These are phyloP conservation scores for Magnolia officinalis DNA, from an alignment of 164 flowering plant genomes.

Conservation along the genomic window DNA sequence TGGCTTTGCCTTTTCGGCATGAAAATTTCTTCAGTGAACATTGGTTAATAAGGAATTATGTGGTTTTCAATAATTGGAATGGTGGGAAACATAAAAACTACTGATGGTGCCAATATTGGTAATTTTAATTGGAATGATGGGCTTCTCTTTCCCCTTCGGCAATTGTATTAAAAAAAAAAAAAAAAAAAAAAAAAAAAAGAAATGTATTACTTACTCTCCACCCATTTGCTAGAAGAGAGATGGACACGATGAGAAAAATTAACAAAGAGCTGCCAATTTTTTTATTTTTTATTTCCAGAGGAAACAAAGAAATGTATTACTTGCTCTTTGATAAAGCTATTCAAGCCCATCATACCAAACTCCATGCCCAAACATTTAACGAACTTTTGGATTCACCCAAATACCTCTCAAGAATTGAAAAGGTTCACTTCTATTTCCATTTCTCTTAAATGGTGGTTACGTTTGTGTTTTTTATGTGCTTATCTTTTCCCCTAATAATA, in stretches of 20 bases:
- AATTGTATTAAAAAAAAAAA: too few species aligned
- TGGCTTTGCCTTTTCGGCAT: neutral
- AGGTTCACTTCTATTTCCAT: neutral
- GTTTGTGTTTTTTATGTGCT: too few species aligned
- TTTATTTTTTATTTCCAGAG: too few species aligned
- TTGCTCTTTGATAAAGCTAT: neutral
- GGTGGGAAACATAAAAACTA: neutral
- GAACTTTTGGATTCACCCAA: neutral
- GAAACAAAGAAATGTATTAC: too few species aligned
- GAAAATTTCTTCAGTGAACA: neutral
- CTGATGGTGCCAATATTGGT: neutral
- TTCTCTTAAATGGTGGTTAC: neutral
- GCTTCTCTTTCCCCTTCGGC: too few species aligned
- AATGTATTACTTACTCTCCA: too few species aligned
- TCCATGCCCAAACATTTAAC: neutral
- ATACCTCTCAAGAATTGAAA: neutral
- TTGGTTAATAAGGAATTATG: neutral
- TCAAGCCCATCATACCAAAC: neutral
- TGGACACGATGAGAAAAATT: too few species aligned
- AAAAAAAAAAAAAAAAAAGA: too few species aligned
- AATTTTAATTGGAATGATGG: neutral
- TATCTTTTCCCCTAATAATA: too few species aligned
- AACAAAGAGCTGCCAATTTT: too few species aligned
- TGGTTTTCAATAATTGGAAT: neutral
- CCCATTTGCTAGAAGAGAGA: too few species aligned